Base-by-base conservation (phyloP, 23 red algal genomes). In the Pyropia haitanensis region DNA sequence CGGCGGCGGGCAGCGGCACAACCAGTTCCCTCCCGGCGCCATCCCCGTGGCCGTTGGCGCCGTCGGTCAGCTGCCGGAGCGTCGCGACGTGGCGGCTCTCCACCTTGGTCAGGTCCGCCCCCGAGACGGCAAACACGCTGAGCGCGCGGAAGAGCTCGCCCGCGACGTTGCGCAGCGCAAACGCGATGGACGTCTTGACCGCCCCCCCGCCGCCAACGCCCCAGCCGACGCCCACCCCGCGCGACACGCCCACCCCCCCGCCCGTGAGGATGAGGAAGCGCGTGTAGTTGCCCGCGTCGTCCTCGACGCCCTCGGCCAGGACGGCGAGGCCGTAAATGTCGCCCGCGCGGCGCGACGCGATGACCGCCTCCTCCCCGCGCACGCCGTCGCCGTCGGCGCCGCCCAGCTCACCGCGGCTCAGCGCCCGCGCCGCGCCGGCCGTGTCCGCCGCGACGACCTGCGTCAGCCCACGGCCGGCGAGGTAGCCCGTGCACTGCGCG, bases 31-130 rank as follows among this genome's bases (percentile, higher is more conserved):
- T n/a, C n/a, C n/a, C 9, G 24, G 24, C 57, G 14, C 57, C 57
- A 7, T 60, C 57, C 8, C 39, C 39, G 8, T 46, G 39, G 1
- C 39, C 39, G 13, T 60, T 60, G 0, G 24, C 2, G 4, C 24
- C 57, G 5, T 7, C 29, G 5, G 57, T 9, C 8, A 62, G 56
- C 21, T 49, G 25, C 6, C 70, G 70, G 20, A 93, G 22, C 5
- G 70, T 80, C 25, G 71, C 60, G 59, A 89, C 65, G 51, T 97
- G 93, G 48, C 93, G 72, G 52, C 76, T 79, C 76, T 90, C 93
- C 56, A 97, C 90, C 29, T 90, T 97, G 29, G 85, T 90, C 33
- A 97, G 76, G 61, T 90, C 85, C 64, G 90, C 87, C 14, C 87
- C 66, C 26, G 75, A 60, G 19, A 88, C 50, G 5, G 79, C 73